phyloP scores from a whole-genome alignment of 805 yeast species.

The Starmerella geochares region DNA sequence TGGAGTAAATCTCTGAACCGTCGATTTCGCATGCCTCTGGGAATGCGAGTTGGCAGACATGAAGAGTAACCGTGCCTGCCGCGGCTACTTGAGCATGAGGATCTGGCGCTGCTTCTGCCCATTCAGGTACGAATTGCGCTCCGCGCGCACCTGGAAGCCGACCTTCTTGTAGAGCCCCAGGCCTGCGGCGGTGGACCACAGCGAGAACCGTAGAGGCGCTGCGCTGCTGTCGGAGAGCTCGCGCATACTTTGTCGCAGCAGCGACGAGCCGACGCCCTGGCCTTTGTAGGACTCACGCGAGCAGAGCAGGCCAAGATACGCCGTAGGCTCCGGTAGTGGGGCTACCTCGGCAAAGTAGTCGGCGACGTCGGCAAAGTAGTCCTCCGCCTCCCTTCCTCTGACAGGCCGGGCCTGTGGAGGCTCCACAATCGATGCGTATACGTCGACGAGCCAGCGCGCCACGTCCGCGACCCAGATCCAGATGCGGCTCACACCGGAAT shows the following conservation, averaged over 20 bases:
- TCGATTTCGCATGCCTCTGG: no score
- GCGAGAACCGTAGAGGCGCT: neutral
- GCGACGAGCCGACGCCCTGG: neutral
- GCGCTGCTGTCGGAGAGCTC: neutral
- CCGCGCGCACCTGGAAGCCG: conserved; percentile 8
- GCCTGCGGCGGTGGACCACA: conserved; percentile 6
- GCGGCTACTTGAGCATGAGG: neutral
- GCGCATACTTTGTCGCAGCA: neutral
- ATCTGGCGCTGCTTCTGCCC: neutral
- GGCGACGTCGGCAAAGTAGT: neutral
- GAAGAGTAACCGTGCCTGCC: neutral
- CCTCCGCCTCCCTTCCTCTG: neutral
- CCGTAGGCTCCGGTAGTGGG: neutral
- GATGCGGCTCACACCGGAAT: neutral
- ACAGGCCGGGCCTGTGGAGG: neutral
- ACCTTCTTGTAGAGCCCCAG: conserved; percentile 4
- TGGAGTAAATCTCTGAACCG: no score
- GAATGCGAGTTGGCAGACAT: no score
- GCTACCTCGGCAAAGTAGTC: neutral
- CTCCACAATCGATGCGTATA: neutral
- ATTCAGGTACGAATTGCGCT: neutral
- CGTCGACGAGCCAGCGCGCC: neutral
- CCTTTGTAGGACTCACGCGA: neutral
- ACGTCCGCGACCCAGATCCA: neutral
- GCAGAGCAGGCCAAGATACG: conserved; percentile 1